Evolutionary conservation across 2,329 filamentous ascomycete species (phyloP), one percentile per base, ranked within the genome.

Genomic region (Ophiostoma pallidulum): DNA sequence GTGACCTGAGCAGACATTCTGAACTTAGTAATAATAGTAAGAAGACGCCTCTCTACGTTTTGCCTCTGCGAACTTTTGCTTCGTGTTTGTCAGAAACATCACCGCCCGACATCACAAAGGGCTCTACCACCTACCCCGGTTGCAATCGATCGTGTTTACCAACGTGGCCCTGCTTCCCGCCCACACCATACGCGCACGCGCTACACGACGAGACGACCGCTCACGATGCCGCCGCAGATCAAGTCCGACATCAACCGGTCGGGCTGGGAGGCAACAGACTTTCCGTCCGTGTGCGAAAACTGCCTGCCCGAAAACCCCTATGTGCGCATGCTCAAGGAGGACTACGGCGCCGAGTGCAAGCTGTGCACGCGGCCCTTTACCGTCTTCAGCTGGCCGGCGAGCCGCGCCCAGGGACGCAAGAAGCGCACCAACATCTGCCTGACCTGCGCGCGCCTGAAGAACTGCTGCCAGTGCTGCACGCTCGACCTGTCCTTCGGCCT

Each of bases 391-490:
- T 98, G 91, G 91, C 91, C 91, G 59, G 82, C 86, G 54, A 90
- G 94, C 64, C 86, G 92, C 49, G 92, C 90, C 3, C 75, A 79
- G 53, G 81, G 89, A 22, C 86, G 90, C 53, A 90, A 91, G 65
- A 95, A 94, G 68, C 83, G 86, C 56, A 97, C 91, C 47, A 94
- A 87, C 59, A 94, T 97, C 59, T 98, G 92, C 66, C 74, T 98
- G 20, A 98, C 92, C 35, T 98, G 92, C 71, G 91, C 92, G 19
- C 85, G 92, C 38, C 75, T 97, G 56, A 98, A 98, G 69, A 98
- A 98, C 71, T 97, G 92, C 71, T 98, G 92, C 62, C 92, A 98
- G 71, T 91, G 84, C 68, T 98, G 92, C 72, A 97, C 97, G 88
- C 82, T 98, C 45, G 92, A 98, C 74, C 71, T 98, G 51, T 91